These are phyloP conservation scores for Pseudopediastrum boryanum DNA, from an alignment of 139 green algal species.

Conservation along the genomic window DNA sequence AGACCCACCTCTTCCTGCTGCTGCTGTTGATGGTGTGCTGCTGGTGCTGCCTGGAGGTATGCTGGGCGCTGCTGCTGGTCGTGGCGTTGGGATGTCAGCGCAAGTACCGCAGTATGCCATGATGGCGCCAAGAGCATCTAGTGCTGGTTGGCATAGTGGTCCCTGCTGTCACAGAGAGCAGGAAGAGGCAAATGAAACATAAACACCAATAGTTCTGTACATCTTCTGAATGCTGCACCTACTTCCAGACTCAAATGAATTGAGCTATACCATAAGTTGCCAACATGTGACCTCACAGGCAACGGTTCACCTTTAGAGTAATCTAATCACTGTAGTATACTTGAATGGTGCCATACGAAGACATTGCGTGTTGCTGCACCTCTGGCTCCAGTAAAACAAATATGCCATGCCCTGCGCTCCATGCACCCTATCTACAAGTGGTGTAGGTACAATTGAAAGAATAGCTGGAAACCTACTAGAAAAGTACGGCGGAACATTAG, in stretches of 20 bases:
- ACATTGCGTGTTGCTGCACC: too few relatives aligned
- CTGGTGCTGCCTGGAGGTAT: neutral
- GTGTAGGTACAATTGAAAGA: too few relatives aligned
- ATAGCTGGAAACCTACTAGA: too few relatives aligned
- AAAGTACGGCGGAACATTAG: too few relatives aligned
- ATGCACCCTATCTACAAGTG: too few relatives aligned
- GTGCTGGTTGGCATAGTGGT: conserved; percentile 18
- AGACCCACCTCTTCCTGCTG: neutral
- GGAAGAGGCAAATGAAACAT: neutral
- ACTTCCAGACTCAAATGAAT: neutral
- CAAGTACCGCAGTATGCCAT: conserved; percentile 7
- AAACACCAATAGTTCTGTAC: neutral
- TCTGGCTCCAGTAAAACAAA: too few relatives aligned
- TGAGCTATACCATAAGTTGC: neutral
- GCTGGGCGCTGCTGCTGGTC: conserved; percentile 8
- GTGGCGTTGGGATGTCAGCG: neutral
- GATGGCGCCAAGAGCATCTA: conserved; percentile 23
- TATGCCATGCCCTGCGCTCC: too few relatives aligned
- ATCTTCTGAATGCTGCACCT: neutral
- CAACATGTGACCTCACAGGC: neutral
- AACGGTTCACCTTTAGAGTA: neutral
- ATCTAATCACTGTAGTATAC: neutral
- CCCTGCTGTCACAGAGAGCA: conserved; percentile 2
- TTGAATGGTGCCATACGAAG: too few relatives aligned
- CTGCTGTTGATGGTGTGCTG: neutral